Percentiles rank a stretch among this genome's conserved stretches.
Conservation (phyloP, 2,329 filamentous ascomycete species). For the Trichoderma sp. region DNA sequence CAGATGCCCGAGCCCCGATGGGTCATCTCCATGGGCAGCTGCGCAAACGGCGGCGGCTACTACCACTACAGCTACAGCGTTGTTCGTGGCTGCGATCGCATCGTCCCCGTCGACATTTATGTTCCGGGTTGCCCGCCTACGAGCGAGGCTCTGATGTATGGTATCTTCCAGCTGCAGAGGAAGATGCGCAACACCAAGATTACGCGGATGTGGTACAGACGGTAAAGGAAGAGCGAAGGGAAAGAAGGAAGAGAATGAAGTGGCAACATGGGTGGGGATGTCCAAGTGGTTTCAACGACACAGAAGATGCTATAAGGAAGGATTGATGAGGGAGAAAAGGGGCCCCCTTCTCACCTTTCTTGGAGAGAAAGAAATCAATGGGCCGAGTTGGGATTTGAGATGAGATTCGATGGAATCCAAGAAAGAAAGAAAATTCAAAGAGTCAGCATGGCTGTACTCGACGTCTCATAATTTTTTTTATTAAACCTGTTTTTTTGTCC, state of each 20-base stretch:
- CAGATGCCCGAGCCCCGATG: constrained; percentile 92
- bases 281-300: not conserved
- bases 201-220: constrained; percentile 59
- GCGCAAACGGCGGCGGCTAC: constrained; percentile 82
- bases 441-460: not conserved
- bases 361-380: not conserved
- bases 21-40: constrained; percentile 82
- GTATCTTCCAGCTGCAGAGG: constrained; percentile 74
- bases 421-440: not conserved
- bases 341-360: not conserved
- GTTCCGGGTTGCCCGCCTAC: constrained; percentile 72
- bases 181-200: constrained; percentile 68
- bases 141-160: constrained; percentile 64
- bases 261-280: not conserved
- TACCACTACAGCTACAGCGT: constrained; percentile 86
- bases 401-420: not conserved
- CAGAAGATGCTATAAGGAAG: not conserved
- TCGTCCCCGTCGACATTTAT: constrained; percentile 79
- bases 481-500: not conserved
- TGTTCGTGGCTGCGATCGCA: constrained; percentile 71
- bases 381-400: not conserved
- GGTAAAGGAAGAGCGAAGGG: constrained; percentile 39
- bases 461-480: not conserved
- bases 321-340: not conserved
- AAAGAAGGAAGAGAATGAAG: no score